Conservation (phyloP, 306 rosid species). For the Delonix regia region DNA sequence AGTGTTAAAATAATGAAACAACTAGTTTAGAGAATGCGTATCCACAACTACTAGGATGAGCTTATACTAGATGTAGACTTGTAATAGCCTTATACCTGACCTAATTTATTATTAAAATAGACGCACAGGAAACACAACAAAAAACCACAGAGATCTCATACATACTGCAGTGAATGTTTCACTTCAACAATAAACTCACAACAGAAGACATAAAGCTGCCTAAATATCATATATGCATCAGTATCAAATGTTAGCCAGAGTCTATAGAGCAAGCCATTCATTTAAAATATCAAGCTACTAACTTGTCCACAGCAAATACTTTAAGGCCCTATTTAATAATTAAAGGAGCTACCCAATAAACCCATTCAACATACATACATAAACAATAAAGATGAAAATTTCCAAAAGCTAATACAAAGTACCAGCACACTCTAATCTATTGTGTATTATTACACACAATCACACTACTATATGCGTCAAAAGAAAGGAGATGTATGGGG, state of each 20-base stretch:
- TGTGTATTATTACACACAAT: slow-evolving; percentile 22
- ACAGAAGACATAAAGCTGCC: background rate
- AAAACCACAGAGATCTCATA: background rate
- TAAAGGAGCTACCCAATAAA: slow-evolving; percentile 21
- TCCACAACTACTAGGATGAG: background rate
- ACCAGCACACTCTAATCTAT: slow-evolving; percentile 10
- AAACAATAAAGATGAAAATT: slow-evolving; percentile 22
- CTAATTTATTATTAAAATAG: background rate
- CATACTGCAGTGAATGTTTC: background rate
- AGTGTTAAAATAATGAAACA: background rate
- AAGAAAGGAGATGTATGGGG: slow-evolving; percentile 17
- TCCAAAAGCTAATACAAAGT: slow-evolving; percentile 16
- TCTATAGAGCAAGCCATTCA: background rate
- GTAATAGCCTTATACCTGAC: background rate
- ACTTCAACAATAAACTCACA: background rate
- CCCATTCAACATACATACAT: slow-evolving; percentile 18
- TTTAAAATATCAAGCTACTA: background rate
- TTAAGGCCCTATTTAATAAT: background rate
- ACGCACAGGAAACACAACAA: background rate
- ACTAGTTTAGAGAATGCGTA: background rate
- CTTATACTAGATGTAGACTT: background rate
- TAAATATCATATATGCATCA: background rate
- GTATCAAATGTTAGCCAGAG: background rate
- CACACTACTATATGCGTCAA: slow-evolving; percentile 29
- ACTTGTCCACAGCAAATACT: background rate